These are phyloP conservation scores for Scutellaria minor DNA, from an alignment of 257 asterid species.

Conservation along the genomic window DNA sequence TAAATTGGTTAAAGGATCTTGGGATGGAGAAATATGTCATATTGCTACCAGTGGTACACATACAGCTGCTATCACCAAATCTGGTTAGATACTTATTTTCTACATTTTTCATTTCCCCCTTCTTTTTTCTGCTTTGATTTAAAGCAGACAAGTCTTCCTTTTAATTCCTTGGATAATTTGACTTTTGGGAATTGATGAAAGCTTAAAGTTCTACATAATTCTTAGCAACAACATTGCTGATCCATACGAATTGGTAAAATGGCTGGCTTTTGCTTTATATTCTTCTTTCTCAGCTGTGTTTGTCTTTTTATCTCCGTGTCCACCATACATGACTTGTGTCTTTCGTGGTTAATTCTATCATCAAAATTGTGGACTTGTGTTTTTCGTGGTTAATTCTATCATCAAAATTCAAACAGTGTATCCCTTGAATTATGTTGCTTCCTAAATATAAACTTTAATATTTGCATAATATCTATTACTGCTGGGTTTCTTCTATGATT, in stretches of 20 bases:
- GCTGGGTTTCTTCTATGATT: too few species aligned
- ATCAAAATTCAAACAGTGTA: neutral
- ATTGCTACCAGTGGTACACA: slow-evolving; percentile 93
- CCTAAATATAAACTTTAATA: too few species aligned
- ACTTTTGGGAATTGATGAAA: slow-evolving; percentile 4
- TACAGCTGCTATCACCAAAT: slow-evolving; percentile 77
- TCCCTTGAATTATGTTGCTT: neutral
- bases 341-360: slow-evolving; percentile 10
- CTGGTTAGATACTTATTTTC: slow-evolving; percentile 56
- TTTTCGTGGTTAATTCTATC: slow-evolving; percentile 8
- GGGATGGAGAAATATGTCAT: slow-evolving; percentile 73
- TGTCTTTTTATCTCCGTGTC: neutral
- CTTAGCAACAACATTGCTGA: slow-evolving; percentile 2
- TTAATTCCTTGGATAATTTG: neutral
- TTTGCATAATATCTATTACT: too few species aligned
- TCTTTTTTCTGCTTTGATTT: neutral
- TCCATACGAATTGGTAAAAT: neutral
- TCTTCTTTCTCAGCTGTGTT: neutral
- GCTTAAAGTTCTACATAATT: neutral
- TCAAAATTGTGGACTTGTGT: neutral
- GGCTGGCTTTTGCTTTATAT: slow-evolving; percentile 1
- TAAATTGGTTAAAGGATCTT: slow-evolving; percentile 77
- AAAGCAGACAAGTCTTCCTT: neutral
- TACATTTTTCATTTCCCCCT: neutral
- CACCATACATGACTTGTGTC: neutral